phyloP scores from a whole-genome alignment of 2,329 filamentous ascomycete genomes.

The Colletotrichum acutatum region DNA sequence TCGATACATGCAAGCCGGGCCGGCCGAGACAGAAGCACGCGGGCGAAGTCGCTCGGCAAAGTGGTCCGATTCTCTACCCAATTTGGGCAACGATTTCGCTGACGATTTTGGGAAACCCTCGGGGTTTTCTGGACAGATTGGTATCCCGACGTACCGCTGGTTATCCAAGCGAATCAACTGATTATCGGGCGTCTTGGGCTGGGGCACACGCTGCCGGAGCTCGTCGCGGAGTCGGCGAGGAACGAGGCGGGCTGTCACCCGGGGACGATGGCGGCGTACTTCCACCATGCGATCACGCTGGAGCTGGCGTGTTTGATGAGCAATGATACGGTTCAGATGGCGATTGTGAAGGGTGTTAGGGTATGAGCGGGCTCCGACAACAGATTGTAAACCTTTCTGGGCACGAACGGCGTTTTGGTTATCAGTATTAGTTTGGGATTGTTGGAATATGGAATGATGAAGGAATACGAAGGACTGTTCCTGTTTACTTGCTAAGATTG shows the following conservation, averaged over 20 bases:
- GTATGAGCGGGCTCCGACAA: neutral
- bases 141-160: constrained; percentile 32
- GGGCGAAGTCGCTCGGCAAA: neutral
- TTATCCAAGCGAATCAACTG: constrained; percentile 31
- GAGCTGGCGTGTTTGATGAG: constrained; percentile 33
- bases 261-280: constrained; percentile 33
- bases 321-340: constrained; percentile 28
- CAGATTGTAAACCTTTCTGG: neutral
- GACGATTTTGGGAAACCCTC: neutral
- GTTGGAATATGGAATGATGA: neutral
- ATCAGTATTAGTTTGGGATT: neutral
- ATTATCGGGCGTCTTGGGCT: constrained; percentile 30
- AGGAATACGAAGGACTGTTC: neutral
- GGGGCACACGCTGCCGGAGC: constrained; percentile 22
- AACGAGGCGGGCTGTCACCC: constrained; percentile 29
- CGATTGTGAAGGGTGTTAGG: constrained; percentile 26
- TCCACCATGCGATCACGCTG: constrained; percentile 27
- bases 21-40: neutral
- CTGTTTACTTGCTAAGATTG: neutral
- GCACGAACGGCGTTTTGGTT: constrained; percentile 14
- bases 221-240: constrained; percentile 24
- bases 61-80: neutral
- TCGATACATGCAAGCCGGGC: neutral
- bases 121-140: constrained; percentile 1
- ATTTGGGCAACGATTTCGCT: neutral